Conservation (phyloP, 257 asterid genomes). For the Ilex asprella region DNA sequence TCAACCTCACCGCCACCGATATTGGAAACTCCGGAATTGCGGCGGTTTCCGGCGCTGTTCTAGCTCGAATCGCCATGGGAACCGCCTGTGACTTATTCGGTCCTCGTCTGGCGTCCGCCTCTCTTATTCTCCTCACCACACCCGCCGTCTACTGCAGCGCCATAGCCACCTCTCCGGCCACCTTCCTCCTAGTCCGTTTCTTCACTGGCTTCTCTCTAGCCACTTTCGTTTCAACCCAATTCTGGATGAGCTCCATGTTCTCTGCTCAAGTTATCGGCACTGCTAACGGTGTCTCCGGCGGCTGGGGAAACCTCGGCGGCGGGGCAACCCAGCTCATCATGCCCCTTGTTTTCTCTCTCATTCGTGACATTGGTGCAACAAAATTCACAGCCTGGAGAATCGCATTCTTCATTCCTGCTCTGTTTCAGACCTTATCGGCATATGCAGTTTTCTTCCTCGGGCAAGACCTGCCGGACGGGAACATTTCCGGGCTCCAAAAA, state of each 20-base stretch:
- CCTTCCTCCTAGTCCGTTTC: slow-evolving; percentile 61
- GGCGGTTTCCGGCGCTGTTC: slow-evolving; percentile 78
- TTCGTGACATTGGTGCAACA: slow-evolving; percentile 37
- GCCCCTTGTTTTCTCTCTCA: slow-evolving; percentile 55
- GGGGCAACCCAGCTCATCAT: slow-evolving; percentile 83
- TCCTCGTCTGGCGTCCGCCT: slow-evolving; percentile 68
- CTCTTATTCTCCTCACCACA: slow-evolving; percentile 55
- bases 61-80: slow-evolving; percentile 83
- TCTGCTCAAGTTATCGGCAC: slow-evolving; percentile 55
- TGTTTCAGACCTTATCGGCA: slow-evolving; percentile 59
- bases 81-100: slow-evolving; percentile 78
- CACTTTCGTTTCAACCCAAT: slow-evolving; percentile 82
- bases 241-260: slow-evolving; percentile 93
- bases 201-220: slow-evolving; percentile 75
- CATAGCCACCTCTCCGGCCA: slow-evolving; percentile 25
- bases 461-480: slow-evolving; percentile 79
- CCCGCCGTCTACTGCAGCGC: slow-evolving; percentile 70
- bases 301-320: slow-evolving; percentile 97
- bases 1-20: slow-evolving; percentile 66
- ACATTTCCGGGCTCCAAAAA: slow-evolving; percentile 48
- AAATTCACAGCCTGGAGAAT: slow-evolving; percentile 77
- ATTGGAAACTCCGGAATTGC: slow-evolving; percentile 90
- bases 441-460: slow-evolving; percentile 65
- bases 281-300: slow-evolving; percentile 78
- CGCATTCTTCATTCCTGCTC: slow-evolving; percentile 67